Conservation (phyloP, 306 rosid genomes). For the Gillenia trifoliata region DNA sequence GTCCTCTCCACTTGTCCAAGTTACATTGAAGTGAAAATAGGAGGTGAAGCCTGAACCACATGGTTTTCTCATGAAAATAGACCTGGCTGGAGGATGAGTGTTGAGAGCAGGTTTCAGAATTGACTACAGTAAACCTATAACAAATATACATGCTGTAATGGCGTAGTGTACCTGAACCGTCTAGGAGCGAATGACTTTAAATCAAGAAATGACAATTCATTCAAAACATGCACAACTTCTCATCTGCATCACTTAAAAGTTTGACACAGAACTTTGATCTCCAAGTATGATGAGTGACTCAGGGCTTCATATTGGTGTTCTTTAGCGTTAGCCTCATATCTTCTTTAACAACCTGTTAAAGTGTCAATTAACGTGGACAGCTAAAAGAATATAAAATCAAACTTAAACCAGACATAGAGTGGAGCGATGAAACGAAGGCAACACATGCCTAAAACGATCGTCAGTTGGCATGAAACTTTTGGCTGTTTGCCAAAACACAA, state of each 20-base stretch:
- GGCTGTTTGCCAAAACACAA: constrained; percentile 48
- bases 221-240: constrained; percentile 48
- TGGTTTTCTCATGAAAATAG: background rate
- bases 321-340: constrained; percentile 63
- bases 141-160: too few species aligned
- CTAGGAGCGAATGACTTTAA: constrained; percentile 58
- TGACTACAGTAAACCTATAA: too few species aligned
- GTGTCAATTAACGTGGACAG: constrained; percentile 18
- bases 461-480: constrained; percentile 62
- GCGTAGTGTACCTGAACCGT: constrained; percentile 57
- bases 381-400: background rate
- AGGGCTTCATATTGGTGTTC: constrained; percentile 89
- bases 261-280: constrained; percentile 67
- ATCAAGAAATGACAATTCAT: constrained; percentile 55
- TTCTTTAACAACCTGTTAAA: constrained; percentile 72
- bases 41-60: background rate
- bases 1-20: too few species aligned
- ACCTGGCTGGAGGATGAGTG: background rate
- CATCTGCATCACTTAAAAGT: constrained; percentile 65
- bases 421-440: background rate
- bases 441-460: constrained; percentile 49
- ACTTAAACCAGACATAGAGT: background rate
- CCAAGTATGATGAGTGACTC: constrained; percentile 67
- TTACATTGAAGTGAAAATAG: background rate
- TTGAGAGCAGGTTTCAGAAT: too few species aligned